Conservation (phyloP, 805 yeast species). For the Saturnispora serradocipensis region DNA sequence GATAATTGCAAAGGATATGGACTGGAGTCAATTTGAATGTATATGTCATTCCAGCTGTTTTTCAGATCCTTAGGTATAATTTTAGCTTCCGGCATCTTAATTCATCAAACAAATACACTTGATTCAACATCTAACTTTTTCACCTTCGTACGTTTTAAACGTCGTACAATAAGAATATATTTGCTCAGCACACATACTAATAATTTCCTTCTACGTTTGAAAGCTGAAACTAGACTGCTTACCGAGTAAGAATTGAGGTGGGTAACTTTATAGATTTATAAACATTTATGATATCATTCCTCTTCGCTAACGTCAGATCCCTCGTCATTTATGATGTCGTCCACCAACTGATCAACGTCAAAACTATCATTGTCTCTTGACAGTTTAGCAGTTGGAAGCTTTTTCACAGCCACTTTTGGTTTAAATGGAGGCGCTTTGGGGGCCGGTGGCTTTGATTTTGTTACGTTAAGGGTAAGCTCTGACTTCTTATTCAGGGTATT, state of each 20-base stretch:
- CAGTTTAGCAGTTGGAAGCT: not conserved
- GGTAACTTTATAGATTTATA: no score
- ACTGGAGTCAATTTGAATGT: conserved; percentile 5
- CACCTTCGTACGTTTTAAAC: not conserved
- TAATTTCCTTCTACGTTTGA: no score
- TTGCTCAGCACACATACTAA: not conserved
- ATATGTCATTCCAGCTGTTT: not conserved
- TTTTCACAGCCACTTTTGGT: not conserved
- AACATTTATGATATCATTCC: not conserved
- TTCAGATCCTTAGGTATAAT: not conserved
- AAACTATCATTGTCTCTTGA: not conserved
- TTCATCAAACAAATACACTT: not conserved
- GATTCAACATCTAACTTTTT: not conserved
- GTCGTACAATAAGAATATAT: not conserved
- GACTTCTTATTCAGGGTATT: not conserved
- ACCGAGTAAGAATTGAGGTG: no score
- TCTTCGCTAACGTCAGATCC: conserved; percentile 4
- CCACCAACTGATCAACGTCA: conserved; percentile 4
- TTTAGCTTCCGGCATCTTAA: not conserved
- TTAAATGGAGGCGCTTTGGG: no score
- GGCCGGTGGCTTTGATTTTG: not conserved
- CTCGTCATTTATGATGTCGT: not conserved
- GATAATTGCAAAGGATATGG: conserved; percentile 25
- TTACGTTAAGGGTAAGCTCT: not conserved
- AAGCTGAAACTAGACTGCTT: not conserved